Conservation (phyloP, 768 basidiomycete species). For the Boletales sp. region DNA sequence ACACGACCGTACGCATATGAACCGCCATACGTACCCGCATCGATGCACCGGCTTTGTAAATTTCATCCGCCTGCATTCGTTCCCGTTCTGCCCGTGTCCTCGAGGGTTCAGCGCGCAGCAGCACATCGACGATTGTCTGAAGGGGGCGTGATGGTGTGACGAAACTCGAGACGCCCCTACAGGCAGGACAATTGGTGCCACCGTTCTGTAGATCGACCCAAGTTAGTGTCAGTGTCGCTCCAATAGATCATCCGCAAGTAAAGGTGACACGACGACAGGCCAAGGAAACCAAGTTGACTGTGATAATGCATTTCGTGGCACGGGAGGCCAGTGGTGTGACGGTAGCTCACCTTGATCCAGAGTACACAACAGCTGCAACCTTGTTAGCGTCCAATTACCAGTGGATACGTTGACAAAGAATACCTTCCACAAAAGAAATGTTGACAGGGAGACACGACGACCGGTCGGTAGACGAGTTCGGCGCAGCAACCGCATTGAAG, state of each 20-base stretch:
- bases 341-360: constrained; percentile 74
- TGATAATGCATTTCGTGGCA: constrained; percentile 3
- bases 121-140: constrained; percentile 66
- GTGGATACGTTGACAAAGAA: constrained; percentile 6
- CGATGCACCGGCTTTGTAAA: constrained; percentile 60
- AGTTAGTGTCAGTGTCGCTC: constrained; percentile 8
- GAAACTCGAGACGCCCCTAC: constrained; percentile 63
- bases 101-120: constrained; percentile 69
- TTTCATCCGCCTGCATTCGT: constrained; percentile 76
- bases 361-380: constrained; percentile 66
- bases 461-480: constrained; percentile 77
- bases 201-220: constrained; percentile 55
- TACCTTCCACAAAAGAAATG: constrained; percentile 93
- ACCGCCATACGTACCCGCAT: constrained; percentile 53
- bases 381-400: constrained; percentile 41
- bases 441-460: constrained; percentile 79
- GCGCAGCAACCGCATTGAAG: constrained; percentile 86
- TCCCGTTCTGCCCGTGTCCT: constrained; percentile 67
- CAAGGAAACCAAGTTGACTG: not conserved
- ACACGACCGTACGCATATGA: not conserved
- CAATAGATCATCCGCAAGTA: not conserved
- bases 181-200: constrained; percentile 81
- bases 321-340: not conserved
- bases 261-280: not conserved
- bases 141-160: constrained; percentile 72